These are phyloP conservation scores for Tilletia setariae DNA, from an alignment of 1,284 basidiomycete genomes.

Conservation along the genomic window DNA sequence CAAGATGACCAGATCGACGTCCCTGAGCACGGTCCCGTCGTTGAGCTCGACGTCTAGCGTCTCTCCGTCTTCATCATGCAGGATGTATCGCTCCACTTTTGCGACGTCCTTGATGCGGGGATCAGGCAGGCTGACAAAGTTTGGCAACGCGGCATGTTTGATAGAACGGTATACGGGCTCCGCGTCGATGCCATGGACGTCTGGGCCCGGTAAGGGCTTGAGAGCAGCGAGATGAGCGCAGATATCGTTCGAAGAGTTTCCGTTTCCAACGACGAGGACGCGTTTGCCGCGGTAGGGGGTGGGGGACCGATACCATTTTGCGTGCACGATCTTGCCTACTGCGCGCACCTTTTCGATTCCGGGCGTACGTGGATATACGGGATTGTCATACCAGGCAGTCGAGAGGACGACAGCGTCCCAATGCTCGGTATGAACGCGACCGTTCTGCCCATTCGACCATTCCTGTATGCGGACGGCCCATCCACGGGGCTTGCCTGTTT, in stretches of 20 bases:
- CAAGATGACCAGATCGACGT: constrained; percentile 36
- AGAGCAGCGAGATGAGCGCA: constrained; percentile 39
- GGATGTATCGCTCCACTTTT: constrained; percentile 27
- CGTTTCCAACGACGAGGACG: constrained; percentile 47
- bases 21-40: constrained; percentile 29
- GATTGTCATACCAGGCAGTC: constrained; percentile 42
- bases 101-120: constrained; percentile 40
- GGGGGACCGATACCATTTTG: constrained; percentile 41
- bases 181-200: constrained; percentile 1
- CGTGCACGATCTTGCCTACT: constrained; percentile 31
- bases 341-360: constrained; percentile 28
- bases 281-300: constrained; percentile 11
- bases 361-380: constrained; percentile 31
- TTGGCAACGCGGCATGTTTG: constrained; percentile 24
- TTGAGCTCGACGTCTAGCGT: constrained; percentile 30
- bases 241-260: constrained; percentile 44
- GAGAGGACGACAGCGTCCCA: constrained; percentile 39
- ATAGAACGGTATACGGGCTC: constrained; percentile 30
- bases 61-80: constrained; percentile 17
- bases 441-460: constrained; percentile 21
- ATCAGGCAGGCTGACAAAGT: constrained; percentile 36
- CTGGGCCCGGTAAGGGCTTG: constrained; percentile 17
- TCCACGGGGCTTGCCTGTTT: constrained; percentile 4
- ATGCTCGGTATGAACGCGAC: constrained; percentile 3
- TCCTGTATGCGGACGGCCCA: constrained; percentile 32